Evolutionary conservation across 805 yeast genomes (phyloP), one percentile per base, ranked within the genome.

Genomic region (Wickerhamomyces pijperi): DNA sequence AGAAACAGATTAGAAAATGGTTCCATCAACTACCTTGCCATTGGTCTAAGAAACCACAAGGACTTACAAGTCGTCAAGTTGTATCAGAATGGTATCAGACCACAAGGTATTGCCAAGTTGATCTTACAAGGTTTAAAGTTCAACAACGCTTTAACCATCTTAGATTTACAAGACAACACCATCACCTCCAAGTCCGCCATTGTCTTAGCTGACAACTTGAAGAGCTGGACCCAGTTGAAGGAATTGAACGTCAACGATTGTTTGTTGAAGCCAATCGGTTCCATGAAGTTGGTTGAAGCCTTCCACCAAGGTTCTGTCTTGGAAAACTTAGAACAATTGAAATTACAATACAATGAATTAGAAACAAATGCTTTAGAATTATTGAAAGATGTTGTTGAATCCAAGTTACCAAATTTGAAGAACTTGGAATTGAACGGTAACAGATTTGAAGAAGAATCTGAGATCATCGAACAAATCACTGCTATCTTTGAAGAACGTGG

Each of bases 31-130:
- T 81, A 82, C 47, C 72, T 94, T 63, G 76, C 97, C 9, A 67
- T 84, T 41, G 95, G 94, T 43, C 71, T 92, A 49, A 81, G 82
- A 56, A 79, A 81, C 39, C 95, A 92, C 59, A 68, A 72, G 34
- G 74, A 77, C 39, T 68, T 88, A 55, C 75, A 82, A 59, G 75
- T 69, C 42, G 76, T 88, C 28, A 78, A 82, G 56, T 69, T 92
- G 48, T 90, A 86, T 56, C 99, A 92, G 65, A 92, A 92, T 59
- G 99, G 99, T 56, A 92, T 92, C 47, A 78, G 99, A 62, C 97
- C 95, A 39, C 78, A 76, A 41, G 99, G 99, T 50, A 78, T 90
- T 40, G 73, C 80, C 46, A 77, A 72, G 48, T 70, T 90, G 53
- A 68, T 90, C 48, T 63, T 65, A 16, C 71, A 80, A 39, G 97